A percentile compares a stretch with the other conserved stretches of the same genome.
Evolutionary conservation across 495 filamentous ascomycete species (phyloP).

Genomic region (Hypoxylon lienhwacheense): DNA sequence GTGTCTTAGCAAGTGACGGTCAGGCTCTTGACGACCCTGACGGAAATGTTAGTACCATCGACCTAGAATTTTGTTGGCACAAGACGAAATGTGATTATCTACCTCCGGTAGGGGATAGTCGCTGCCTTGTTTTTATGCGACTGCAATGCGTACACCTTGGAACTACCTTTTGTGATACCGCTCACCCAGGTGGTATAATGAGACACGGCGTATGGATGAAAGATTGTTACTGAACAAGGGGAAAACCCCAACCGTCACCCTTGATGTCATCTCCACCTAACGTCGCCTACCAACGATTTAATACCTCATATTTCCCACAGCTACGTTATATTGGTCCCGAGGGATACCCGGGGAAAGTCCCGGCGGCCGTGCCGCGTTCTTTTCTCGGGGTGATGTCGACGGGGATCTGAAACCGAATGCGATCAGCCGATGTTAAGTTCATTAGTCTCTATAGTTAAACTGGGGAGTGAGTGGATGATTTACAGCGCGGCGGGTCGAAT

Average conservation of each 20-base stretch:
- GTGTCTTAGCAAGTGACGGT: conserved; percentile 15
- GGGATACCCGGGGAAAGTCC: too few species aligned
- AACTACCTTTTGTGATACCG: neutral
- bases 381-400: conserved; percentile 3
- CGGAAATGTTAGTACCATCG: too few species aligned
- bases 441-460: neutral
- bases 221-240: neutral
- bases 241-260: neutral
- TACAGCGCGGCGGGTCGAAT: too few species aligned
- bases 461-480: neutral
- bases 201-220: neutral
- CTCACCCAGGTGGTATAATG: neutral
- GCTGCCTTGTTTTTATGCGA: neutral
- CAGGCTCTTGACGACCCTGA: conserved; percentile 20
- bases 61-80: too few species aligned
- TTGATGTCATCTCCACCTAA: too few species aligned
- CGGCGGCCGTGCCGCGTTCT: too few species aligned
- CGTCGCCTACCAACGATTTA: neutral
- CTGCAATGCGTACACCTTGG: neutral
- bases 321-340: too few species aligned
- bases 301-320: too few species aligned
- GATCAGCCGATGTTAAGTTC: conserved; percentile 20
- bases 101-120: too few species aligned
- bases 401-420: conserved; percentile 11
- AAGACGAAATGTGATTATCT: too few species aligned